Evolutionary conservation across 2,329 filamentous ascomycete genomes (phyloP).

Genomic region (Elsinoe necatrix): DNA sequence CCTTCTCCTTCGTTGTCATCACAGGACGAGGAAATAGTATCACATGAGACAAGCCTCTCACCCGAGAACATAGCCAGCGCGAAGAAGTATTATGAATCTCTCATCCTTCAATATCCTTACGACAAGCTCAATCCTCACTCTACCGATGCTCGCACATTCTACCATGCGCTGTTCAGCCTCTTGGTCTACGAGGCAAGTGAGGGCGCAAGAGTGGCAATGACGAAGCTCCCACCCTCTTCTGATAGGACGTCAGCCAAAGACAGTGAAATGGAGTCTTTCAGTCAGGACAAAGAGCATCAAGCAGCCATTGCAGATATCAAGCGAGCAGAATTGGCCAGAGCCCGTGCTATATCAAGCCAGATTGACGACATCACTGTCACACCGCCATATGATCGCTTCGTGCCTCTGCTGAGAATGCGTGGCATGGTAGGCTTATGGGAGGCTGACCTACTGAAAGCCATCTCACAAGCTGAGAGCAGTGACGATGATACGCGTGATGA

Average conservation of each 20-base stretch:
- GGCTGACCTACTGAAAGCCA: slow-evolving; percentile 50
- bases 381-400: slow-evolving; percentile 60
- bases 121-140: slow-evolving; percentile 51
- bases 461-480: background rate
- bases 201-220: slow-evolving; percentile 43
- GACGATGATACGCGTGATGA: background rate
- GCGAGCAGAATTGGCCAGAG: slow-evolving; percentile 44
- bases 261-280: slow-evolving; percentile 16
- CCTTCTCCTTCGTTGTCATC: background rate
- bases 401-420: slow-evolving; percentile 59
- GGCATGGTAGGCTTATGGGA: slow-evolving; percentile 69
- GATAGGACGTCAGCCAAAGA: background rate
- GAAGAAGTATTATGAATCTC: slow-evolving; percentile 63
- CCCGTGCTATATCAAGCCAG: slow-evolving; percentile 55
- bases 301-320: slow-evolving; percentile 14
- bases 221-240: slow-evolving; percentile 25
- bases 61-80: slow-evolving; percentile 48
- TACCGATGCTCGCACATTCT: slow-evolving; percentile 65
- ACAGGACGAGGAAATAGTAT: background rate
- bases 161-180: slow-evolving; percentile 68
- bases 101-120: slow-evolving; percentile 71
- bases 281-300: slow-evolving; percentile 17
- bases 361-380: slow-evolving; percentile 65
- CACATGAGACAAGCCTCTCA: slow-evolving; percentile 15
- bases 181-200: slow-evolving; percentile 70